Evolutionary conservation across 1,139 yeast species (phyloP), one percentile per base, ranked within the genome.

Genomic region (Zygosaccharomyces pseudobailii): DNA sequence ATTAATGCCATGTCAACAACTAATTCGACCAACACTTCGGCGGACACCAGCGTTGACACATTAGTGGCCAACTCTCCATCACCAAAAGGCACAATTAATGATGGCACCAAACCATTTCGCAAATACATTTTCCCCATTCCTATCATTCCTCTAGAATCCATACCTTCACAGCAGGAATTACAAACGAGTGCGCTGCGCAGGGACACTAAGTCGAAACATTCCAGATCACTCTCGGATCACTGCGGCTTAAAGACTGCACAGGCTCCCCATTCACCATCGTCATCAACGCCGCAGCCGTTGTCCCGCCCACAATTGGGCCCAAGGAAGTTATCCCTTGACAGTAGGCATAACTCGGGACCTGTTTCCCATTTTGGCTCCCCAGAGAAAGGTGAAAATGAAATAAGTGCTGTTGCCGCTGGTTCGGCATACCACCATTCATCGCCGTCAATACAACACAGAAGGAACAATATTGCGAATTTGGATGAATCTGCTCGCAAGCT

Each of bases 401-500:
- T 28, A 8, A 27, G 8, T 28, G 8, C 31, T 6, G 21, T 21
- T 25, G 36, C 41, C 31, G 45, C 45, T 36, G 47, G 41, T 30
- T 40, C 53, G 42, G 45, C 48, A 36, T 24, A 49, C 35, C 38
- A 37, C 28, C 40, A 36, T 5, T 30, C 43, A n/a, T 36, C 45
- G 4, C 43, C 23, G 13, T 38, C 55, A n/a, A 69, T 75, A 22
- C 45, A 36, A 23, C 74, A 76, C 33, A 69, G 80, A 36, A 72
- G 87, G 48, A 38, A 27, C 23, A 74, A 75, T 37, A 66, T 73
- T 41, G 88, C 87, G 0, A 77, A 82, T 49, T 76, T 80, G 43
- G 73, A 83, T 34, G 92, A 84, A 55, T 83, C 88, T 5, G 78
- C 89, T 2, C 80, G 82, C 55, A 87, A 82, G 56, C 68, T 86